A percentile compares a stretch with the other conserved stretches of the same genome.
Conservation (phyloP, 2,329 filamentous ascomycete genomes). For the Fusarium illudens region DNA sequence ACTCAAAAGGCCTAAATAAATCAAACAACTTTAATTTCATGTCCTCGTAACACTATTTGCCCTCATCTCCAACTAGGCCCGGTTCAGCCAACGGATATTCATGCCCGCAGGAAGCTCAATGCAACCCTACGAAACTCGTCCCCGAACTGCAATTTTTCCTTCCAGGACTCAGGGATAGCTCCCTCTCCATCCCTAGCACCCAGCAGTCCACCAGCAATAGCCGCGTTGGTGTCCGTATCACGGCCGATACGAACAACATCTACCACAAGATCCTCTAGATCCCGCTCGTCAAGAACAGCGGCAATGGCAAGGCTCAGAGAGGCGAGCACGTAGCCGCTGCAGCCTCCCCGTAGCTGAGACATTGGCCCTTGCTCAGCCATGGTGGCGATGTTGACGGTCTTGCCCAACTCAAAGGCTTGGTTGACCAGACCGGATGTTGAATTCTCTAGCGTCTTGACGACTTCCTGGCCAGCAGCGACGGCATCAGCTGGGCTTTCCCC, state of each 20-base stretch:
- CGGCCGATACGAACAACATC: conserved; percentile 56
- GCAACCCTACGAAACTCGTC: conserved; percentile 45
- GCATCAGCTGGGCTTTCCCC: conserved; percentile 40
- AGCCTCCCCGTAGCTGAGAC: conserved; percentile 40
- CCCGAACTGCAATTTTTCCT: conserved; percentile 50
- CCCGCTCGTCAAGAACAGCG: conserved; percentile 51
- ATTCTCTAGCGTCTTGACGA: conserved; percentile 37
- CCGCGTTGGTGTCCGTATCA: conserved; percentile 58
- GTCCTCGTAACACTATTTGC: too few relatives aligned
- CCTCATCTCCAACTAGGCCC: too few relatives aligned
- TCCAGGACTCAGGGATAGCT: conserved; percentile 54
- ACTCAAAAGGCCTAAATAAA: too few relatives aligned
- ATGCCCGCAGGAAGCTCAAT: conserved; percentile 6
- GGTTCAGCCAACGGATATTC: too few relatives aligned
- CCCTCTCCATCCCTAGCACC: conserved; percentile 55
- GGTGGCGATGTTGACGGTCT: conserved; percentile 32
- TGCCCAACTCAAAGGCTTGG: conserved; percentile 43
- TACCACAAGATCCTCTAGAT: conserved; percentile 54
- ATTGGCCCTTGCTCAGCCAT: conserved; percentile 47
- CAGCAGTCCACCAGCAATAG: conserved; percentile 56
- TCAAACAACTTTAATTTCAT: too few relatives aligned
- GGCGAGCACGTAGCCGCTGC: conserved; percentile 54
- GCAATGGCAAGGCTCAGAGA: conserved; percentile 53
- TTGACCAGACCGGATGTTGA: conserved; percentile 24
- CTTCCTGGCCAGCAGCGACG: conserved; percentile 39